Percentiles rank a stretch among this genome's conserved stretches.
phyloP scores from a whole-genome alignment of 1,139 yeast genomes.

The Nadsonia starkeyi-henricii region DNA sequence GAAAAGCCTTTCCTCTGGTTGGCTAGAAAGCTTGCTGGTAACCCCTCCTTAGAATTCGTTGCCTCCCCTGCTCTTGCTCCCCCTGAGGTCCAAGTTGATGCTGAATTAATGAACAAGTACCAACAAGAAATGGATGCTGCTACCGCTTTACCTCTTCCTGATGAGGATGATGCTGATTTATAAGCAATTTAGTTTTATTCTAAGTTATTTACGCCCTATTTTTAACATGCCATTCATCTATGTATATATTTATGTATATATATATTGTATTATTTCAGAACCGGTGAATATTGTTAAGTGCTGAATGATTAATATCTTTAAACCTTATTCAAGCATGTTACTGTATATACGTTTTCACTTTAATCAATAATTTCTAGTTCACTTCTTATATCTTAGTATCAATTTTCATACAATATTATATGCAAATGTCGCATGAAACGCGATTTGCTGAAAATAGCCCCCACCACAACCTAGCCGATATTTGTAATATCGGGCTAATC shows the following conservation, averaged over 20 bases:
- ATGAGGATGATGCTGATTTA: conserved; percentile 98
- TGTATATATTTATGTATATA: not conserved
- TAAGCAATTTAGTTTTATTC: conserved; percentile 25
- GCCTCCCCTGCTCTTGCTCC: conserved; percentile 99
- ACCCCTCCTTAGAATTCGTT: conserved; percentile 94
- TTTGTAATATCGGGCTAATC: too few relatives aligned
- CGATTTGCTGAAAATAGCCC: too few relatives aligned
- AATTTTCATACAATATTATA: too few relatives aligned
- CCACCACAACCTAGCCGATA: too few relatives aligned
- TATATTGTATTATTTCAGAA: not conserved
- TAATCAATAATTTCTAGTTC: too few relatives aligned
- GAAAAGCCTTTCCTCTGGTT: conserved; percentile 99
- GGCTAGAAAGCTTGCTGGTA: conserved; percentile 97
- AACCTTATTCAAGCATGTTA: too few relatives aligned
- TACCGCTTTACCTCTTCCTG: conserved; percentile 98
- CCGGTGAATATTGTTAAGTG: too few relatives aligned
- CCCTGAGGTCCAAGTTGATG: conserved; percentile 97
- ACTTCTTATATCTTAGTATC: too few relatives aligned
- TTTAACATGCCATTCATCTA: not conserved
- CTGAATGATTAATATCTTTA: too few relatives aligned
- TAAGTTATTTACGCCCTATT: not conserved
- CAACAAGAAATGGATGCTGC: conserved; percentile 99
- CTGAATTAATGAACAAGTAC: conserved; percentile 91
- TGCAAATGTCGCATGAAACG: too few relatives aligned
- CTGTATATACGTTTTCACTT: too few relatives aligned